Conservation (phyloP, 345 rosid genomes). For the Boechera stricta region DNA sequence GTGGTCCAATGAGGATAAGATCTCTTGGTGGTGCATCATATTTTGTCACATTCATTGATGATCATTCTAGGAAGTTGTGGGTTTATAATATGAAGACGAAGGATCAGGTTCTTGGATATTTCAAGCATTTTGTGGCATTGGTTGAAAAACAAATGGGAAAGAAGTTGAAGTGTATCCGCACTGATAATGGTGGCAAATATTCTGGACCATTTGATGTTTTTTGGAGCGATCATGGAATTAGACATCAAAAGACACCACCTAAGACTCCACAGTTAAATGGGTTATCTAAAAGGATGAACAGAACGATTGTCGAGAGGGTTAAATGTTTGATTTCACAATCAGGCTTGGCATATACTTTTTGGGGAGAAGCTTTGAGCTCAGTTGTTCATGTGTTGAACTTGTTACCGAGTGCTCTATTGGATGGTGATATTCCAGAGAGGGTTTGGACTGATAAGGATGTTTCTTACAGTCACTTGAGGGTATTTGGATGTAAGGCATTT, state of each 20-base stretch:
- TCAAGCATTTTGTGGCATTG: slow-evolving; percentile 15
- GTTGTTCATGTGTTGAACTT: no score
- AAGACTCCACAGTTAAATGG: slow-evolving; percentile 6
- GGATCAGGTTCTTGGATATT: neutral
- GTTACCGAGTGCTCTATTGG: no score
- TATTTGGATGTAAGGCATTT: neutral
- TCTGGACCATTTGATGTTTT: slow-evolving; percentile 10
- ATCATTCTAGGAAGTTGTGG: no score
- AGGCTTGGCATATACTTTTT: neutral
- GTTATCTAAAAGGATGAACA: neutral
- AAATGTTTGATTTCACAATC: neutral
- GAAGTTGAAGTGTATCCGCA: neutral
- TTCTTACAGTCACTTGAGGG: no score
- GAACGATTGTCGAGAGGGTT: neutral
- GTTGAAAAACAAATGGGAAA: slow-evolving; percentile 2
- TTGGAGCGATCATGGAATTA: neutral
- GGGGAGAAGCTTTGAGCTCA: neutral
- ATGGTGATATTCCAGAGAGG: no score
- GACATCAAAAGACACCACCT: neutral
- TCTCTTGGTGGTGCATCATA: no score
- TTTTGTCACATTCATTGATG: no score
- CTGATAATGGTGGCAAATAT: neutral
- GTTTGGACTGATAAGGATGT: no score
- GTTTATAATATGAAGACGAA: no score
- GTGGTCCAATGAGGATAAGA: no score